Percentiles rank a stretch among this genome's conserved stretches.
Conservation (phyloP, 2,329 filamentous ascomycete species). For the Neonectria coccinea region DNA sequence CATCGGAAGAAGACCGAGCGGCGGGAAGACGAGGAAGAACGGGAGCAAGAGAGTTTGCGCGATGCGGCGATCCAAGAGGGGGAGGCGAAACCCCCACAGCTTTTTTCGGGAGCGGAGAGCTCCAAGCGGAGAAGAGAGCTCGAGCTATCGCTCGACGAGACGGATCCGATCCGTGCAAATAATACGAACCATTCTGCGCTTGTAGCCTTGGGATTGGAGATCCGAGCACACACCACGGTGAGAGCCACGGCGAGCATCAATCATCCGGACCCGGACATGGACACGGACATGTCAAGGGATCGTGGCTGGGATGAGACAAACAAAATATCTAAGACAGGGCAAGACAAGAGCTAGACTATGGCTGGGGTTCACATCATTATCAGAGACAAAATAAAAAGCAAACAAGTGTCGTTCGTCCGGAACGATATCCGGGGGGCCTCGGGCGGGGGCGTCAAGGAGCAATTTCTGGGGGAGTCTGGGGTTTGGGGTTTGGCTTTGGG, state of each 20-base stretch:
- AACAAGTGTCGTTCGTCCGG: constrained; percentile 10
- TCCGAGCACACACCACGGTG: background rate
- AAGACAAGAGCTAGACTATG: background rate
- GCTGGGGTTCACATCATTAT: background rate
- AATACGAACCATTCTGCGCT: background rate
- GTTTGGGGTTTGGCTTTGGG: background rate
- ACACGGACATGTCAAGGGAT: background rate
- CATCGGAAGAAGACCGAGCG: constrained; percentile 30
- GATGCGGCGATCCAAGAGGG: constrained; percentile 16
- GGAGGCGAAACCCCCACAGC: background rate
- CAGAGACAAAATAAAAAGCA: constrained; percentile 7
- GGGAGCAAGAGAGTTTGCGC: constrained; percentile 20
- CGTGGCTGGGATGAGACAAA: background rate
- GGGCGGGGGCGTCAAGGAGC: background rate
- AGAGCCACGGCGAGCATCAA: background rate
- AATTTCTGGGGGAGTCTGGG: constrained; percentile 9
- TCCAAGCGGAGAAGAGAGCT: background rate
- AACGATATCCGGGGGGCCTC: background rate
- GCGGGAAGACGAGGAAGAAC: background rate
- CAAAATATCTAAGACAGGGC: background rate
- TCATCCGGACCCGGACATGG: background rate
- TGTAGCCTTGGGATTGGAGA: background rate
- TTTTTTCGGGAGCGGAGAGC: background rate
- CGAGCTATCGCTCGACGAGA: background rate
- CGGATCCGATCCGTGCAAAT: background rate